Evolutionary conservation across 2,329 filamentous ascomycete species (phyloP), one percentile per base, ranked within the genome.

Genomic region (Aspergillus piperis): DNA sequence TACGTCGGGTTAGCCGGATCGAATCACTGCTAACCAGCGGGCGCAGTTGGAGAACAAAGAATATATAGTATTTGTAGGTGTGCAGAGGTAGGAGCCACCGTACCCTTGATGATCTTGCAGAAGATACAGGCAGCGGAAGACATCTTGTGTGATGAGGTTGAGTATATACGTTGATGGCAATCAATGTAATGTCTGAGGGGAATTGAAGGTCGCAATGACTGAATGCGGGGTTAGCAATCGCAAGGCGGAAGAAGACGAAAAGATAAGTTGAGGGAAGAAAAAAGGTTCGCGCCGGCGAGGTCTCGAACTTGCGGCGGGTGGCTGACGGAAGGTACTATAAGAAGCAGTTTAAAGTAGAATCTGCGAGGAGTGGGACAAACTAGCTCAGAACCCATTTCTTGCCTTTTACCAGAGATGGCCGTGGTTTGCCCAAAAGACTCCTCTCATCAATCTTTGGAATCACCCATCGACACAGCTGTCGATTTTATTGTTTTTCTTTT

Each of bases 81-180:
- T 13, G n/a, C 21, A 17, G 11, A 17, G 15, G 47, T 11, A 17
- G 47, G 17, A 23, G 5, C 8, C 47, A n/a, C 21, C 11, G 56
- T 77, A 86, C 94, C 94, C 85, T 96, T 96, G 82, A 99, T 90
- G 75, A 99, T 98, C 78, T 92, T 96, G 85, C 95, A 99, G 82
- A 99, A 99, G 74, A 98, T 92, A 77, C 95, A 99, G 64, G 89
- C 83, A 57, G 88, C 84, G 41, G 75, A 69, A 21, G 72, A 67
- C 70, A 73, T 77, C 49, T 44, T 68, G 56, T 25, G 54, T 44
- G 39, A 39, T 13, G 25, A 19, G 27, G 13, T 48, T 13, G 17
- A 30, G 30, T 53, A 48, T 30, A 51, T 15, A 8, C 19, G 17
- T 8, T n/a, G 38, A 10, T 23, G 2, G 19, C 3, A 25, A 30